Percentiles rank a stretch among this genome's conserved stretches.
These are phyloP conservation scores for Fraxinus sp. DNA, from an alignment of 305 asterid species.

Conservation along the genomic window DNA sequence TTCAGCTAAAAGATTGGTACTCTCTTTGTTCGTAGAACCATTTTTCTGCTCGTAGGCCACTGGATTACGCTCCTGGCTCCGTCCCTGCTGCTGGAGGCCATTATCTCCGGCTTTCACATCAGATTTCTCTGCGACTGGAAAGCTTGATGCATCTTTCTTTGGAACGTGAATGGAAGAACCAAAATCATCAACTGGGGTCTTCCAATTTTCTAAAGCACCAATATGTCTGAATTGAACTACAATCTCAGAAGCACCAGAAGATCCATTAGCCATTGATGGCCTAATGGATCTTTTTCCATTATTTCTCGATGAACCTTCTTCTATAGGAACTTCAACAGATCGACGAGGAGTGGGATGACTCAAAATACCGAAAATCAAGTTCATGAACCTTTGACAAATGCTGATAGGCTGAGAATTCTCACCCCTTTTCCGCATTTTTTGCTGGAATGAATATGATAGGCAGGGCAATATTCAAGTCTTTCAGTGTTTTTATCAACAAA, in stretches of 20 bases:
- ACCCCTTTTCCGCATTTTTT: constrained; percentile 27
- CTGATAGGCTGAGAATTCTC: constrained; percentile 30
- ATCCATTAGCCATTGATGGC: constrained; percentile 17
- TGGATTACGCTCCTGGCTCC: constrained; percentile 8
- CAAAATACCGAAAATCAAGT: constrained; percentile 30
- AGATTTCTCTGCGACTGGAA: constrained; percentile 2
- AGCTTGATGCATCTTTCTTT: constrained; percentile 23
- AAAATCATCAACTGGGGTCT: neutral
- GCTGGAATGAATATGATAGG: constrained; percentile 1
- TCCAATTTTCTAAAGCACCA: constrained; percentile 20
- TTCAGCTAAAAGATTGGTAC: constrained; percentile 7
- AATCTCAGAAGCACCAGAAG: constrained; percentile 32
- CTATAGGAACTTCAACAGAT: constrained; percentile 29
- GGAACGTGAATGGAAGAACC: constrained; percentile 2
- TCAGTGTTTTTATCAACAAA: constrained; percentile 25
- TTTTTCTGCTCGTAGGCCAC: constrained; percentile 11
- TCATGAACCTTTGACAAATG: constrained; percentile 44
- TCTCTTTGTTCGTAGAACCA: constrained; percentile 9
- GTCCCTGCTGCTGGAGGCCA: neutral
- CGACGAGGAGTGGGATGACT: constrained; percentile 15
- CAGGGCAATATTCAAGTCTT: neutral
- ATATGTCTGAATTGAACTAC: constrained; percentile 45
- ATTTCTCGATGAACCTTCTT: constrained; percentile 26
- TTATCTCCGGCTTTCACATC: neutral
- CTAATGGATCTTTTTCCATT: neutral